Percentiles rank a stretch among this genome's conserved stretches.
Conservation (phyloP, 768 basidiomycete species). For the Lentinus tigrinus region DNA sequence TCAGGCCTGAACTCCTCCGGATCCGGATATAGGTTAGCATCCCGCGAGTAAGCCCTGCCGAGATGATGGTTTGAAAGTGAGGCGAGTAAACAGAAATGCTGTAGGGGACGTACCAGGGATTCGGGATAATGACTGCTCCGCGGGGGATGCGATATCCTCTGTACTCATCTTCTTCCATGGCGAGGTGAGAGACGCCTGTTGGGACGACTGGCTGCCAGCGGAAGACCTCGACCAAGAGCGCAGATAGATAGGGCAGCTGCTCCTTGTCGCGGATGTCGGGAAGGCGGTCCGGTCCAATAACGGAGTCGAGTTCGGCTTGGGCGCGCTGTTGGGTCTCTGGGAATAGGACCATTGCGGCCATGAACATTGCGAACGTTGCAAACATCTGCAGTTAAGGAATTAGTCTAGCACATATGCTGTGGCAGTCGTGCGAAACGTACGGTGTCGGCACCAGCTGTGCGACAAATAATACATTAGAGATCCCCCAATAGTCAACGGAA, state of each 20-base stretch:
- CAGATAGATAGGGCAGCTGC: slow-evolving; percentile 22
- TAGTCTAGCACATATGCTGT: too few species aligned
- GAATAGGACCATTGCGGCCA: neutral
- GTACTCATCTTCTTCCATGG: slow-evolving; percentile 27
- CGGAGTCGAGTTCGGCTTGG: slow-evolving; percentile 28
- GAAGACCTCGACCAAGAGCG: slow-evolving; percentile 23
- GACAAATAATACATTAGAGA: too few species aligned
- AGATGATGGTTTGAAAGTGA: too few species aligned
- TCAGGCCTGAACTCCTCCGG: slow-evolving; percentile 49
- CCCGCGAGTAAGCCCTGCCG: slow-evolving; percentile 54
- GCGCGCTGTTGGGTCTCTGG: slow-evolving; percentile 10
- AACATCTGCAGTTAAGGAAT: neutral
- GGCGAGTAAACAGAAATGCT: neutral
- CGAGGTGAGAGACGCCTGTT: slow-evolving; percentile 22
- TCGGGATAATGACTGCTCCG: slow-evolving; percentile 22
- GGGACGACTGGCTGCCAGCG: slow-evolving; percentile 36
- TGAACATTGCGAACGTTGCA: neutral
- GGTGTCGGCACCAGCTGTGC: neutral
- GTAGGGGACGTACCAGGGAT: slow-evolving; percentile 7
- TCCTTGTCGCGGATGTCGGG: slow-evolving; percentile 22
- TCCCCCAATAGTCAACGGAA: neutral
- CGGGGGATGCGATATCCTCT: slow-evolving; percentile 26
- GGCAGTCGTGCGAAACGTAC: too few species aligned
- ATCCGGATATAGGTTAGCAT: slow-evolving; percentile 43
- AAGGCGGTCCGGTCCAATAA: slow-evolving; percentile 23